Evolutionary conservation across 495 filamentous ascomycete species (phyloP).

Genomic region (Xylaria telfairii): DNA sequence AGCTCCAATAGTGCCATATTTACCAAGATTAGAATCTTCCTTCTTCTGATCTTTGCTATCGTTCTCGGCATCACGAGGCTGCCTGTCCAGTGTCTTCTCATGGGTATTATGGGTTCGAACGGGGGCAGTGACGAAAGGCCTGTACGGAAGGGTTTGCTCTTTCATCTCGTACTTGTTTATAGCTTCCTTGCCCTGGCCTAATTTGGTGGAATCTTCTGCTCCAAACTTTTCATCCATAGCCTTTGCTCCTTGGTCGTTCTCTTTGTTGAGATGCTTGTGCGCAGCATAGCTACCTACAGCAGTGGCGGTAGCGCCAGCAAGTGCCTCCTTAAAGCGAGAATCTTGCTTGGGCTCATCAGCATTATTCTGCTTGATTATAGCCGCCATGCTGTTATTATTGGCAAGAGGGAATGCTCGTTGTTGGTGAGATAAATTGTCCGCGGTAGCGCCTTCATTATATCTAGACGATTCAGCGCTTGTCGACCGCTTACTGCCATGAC

Average conservation of each 20-base stretch:
- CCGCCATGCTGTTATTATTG: not conserved
- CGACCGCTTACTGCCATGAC: conserved; percentile 46
- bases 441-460: conserved; percentile 17
- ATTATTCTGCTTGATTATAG: not conserved
- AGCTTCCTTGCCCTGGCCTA: not conserved
- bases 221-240: not conserved
- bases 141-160: not conserved
- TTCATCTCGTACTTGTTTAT: not conserved
- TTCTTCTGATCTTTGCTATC: no score
- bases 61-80: not conserved
- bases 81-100: not conserved
- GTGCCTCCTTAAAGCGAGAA: conserved; percentile 20
- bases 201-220: not conserved
- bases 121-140: not conserved
- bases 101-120: not conserved
- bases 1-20: conserved; percentile 19
- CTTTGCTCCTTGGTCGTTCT: not conserved
- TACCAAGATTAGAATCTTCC: conserved; percentile 14
- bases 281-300: conserved; percentile 30
- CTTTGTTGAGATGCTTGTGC: conserved; percentile 20
- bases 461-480: not conserved
- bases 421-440: conserved; percentile 20
- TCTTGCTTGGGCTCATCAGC: not conserved
- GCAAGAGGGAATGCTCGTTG: conserved; percentile 37
- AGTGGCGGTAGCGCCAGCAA: conserved; percentile 30